Evolutionary conservation across 495 filamentous ascomycete species (phyloP), one percentile per base, ranked within the genome.

Genomic region (Pseudotulostoma volvatum): DNA sequence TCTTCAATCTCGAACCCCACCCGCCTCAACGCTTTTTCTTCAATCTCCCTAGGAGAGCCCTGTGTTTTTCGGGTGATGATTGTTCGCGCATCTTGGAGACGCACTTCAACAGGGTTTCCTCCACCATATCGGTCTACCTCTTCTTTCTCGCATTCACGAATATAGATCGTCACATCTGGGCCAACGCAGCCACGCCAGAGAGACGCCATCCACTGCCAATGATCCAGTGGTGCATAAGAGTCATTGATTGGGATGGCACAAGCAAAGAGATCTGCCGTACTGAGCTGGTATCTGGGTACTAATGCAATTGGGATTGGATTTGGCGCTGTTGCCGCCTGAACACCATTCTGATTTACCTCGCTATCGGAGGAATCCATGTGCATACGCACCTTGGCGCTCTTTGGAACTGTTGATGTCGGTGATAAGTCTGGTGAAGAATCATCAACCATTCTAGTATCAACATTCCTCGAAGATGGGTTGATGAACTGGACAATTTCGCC

Each of bases 121-220:
- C 39, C 38, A 2, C 56, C 57, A 35, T 50, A 44, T 18, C 56
- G 52, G 4, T 57, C 64, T 31, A 68, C 36, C 42, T 69, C 74
- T 33, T 69, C 66, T 31, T 51, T 56, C n/a, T 50, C 43, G 34
- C 59, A 60, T 14, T 61, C 57, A 14, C 60, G 51, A 19, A 66
- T 52, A 44, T 59, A 88, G 15, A 97, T 70, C 0, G 84, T 93
- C 42, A 95, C 65, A 58, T 97, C 90, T 0, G 87, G 73, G 0
- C 84, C 86, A 0, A 88, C 70, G 37, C 83, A 81, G 1, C 82
- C 81, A 1, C 87, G 77, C 88, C 88, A 97, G 2, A 94, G 68
- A 36, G 82, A 90, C 18, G 88, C 90, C 66, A 88, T 84, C 90
- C 90, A 95, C 57, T 94, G 85, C 90, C 90, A 97, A 53, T 97